These are phyloP conservation scores for Poronia punctata DNA, from an alignment of 495 filamentous ascomycete species.

Conservation along the genomic window DNA sequence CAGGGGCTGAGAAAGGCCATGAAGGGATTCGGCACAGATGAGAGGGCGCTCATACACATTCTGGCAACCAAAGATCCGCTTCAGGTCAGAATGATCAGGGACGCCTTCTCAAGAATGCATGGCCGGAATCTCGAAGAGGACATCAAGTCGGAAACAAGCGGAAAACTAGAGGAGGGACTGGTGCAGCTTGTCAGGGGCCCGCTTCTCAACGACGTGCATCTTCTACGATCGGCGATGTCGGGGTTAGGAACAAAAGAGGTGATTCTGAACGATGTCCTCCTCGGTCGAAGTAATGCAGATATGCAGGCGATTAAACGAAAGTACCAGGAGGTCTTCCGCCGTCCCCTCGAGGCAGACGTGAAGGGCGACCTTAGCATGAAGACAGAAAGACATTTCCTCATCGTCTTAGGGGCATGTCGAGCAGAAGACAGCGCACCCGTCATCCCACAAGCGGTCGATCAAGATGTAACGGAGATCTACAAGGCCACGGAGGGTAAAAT, in stretches of 20 bases:
- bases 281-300: conserved; percentile 78
- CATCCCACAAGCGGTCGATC: conserved; percentile 60
- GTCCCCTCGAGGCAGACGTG: conserved; percentile 59
- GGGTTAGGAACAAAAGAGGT: conserved; percentile 81
- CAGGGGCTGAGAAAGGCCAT: conserved; percentile 69
- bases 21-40: conserved; percentile 89
- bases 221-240: conserved; percentile 58
- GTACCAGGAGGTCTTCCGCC: conserved; percentile 59
- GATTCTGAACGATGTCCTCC: conserved; percentile 77
- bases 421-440: conserved; percentile 70
- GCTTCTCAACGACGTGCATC: conserved; percentile 59
- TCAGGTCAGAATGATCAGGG: conserved; percentile 61
- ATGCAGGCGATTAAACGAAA: conserved; percentile 69
- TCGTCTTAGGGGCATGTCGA: conserved; percentile 62
- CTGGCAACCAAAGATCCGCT: conserved; percentile 63
- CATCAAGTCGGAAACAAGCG: conserved; percentile 66
- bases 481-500: conserved; percentile 61
- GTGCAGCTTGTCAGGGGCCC: conserved; percentile 71
- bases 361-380: conserved; percentile 74
- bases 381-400: conserved; percentile 73
- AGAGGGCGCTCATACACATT: conserved; percentile 60
- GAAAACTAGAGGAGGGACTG: conserved; percentile 64
- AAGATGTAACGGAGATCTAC: conserved; percentile 65
- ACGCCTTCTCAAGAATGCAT: conserved; percentile 55
- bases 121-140: conserved; percentile 63